Evolutionary conservation across 208 protist species (phyloP).

Genomic region (Novymonas esmeraldas): DNA sequence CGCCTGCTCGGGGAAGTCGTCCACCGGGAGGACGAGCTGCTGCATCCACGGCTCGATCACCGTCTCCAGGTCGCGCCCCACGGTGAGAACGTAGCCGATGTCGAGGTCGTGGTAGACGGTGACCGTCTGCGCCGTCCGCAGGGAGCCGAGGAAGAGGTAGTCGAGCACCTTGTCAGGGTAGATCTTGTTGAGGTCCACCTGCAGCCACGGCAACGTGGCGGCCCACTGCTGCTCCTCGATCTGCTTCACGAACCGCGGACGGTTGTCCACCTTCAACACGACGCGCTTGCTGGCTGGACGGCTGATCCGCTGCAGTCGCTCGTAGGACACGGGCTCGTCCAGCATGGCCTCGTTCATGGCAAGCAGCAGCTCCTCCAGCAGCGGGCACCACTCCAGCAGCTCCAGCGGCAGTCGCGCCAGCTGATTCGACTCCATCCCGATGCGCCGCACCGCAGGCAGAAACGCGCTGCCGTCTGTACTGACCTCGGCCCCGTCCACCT

Average conservation of each 20-base stretch:
- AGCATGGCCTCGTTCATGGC: constrained; percentile 75
- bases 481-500: constrained; percentile 2
- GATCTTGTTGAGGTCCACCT: constrained; percentile 83
- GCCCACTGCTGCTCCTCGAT: constrained; percentile 58
- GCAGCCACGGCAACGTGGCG: constrained; percentile 56
- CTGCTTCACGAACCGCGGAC: constrained; percentile 67
- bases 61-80: constrained; percentile 70
- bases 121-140: constrained; percentile 83
- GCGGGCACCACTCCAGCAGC: constrained; percentile 60
- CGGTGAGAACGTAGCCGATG: constrained; percentile 83
- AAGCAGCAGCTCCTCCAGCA: constrained; percentile 61
- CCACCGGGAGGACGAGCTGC: constrained; percentile 70
- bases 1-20: constrained; percentile 81
- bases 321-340: constrained; percentile 45
- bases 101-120: constrained; percentile 83
- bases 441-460: constrained; percentile 49
- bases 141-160: constrained; percentile 83
- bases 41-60: constrained; percentile 74
- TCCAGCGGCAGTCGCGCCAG: constrained; percentile 62
- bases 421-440: constrained; percentile 78
- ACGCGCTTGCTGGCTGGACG: constrained; percentile 19
- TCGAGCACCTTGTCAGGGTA: constrained; percentile 90
- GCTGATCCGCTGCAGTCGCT: constrained; percentile 20
- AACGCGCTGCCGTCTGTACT: constrained; percentile 18
- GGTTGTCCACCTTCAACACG: constrained; percentile 72